These are phyloP conservation scores for Fusarium luffae DNA, from an alignment of 2,329 filamentous ascomycete genomes.

Conservation along the genomic window DNA sequence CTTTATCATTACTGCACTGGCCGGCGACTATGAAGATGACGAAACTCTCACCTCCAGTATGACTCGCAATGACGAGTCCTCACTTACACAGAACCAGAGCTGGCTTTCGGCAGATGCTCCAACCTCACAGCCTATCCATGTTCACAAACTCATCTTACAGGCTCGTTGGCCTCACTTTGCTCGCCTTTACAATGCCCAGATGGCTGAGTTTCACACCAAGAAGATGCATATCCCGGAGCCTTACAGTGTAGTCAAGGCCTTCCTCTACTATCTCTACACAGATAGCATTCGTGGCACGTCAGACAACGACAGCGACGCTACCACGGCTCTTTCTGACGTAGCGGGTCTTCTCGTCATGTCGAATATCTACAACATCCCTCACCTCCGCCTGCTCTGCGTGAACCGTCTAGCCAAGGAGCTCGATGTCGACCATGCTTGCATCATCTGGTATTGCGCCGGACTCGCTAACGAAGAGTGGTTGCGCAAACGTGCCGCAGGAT, in stretches of 20 bases:
- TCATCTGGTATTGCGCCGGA: constrained; percentile 94
- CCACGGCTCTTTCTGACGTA: constrained; percentile 83
- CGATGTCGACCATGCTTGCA: constrained; percentile 92
- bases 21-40: constrained; percentile 79
- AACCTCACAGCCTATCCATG: constrained; percentile 87
- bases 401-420: constrained; percentile 90
- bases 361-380: constrained; percentile 97
- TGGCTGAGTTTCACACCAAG: constrained; percentile 97
- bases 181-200: constrained; percentile 89
- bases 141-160: constrained; percentile 93
- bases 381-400: constrained; percentile 89
- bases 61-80: constrained; percentile 57
- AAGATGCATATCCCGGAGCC: constrained; percentile 98
- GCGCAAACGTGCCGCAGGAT: constrained; percentile 84
- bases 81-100: constrained; percentile 55
- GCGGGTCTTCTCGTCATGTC: constrained; percentile 96
- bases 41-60: constrained; percentile 67
- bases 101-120: constrained; percentile 71
- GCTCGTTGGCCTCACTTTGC: constrained; percentile 97
- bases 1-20: constrained; percentile 88
- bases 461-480: constrained; percentile 95
- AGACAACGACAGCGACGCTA: constrained; percentile 72
- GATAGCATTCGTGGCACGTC: constrained; percentile 78
- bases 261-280: constrained; percentile 96
- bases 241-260: constrained; percentile 92